Percentiles rank a stretch among this genome's conserved stretches.
phyloP scores from a whole-genome alignment of 2,329 filamentous ascomycete species.

The Cercospora zeina region DNA sequence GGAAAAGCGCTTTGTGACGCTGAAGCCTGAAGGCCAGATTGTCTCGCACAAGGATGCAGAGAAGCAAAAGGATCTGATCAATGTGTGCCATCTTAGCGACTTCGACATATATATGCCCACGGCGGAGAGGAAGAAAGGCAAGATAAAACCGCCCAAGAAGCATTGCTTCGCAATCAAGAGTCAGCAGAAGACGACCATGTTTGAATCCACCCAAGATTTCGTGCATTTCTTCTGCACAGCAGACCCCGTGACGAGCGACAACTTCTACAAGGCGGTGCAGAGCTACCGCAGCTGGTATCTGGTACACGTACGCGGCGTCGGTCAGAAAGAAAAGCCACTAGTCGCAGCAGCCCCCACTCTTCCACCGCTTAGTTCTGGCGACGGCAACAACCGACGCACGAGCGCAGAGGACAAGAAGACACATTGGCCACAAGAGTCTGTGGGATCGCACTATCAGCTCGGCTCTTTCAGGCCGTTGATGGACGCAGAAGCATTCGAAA shows the following conservation, averaged over 20 bases:
- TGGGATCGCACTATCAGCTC: slow-evolving; percentile 59
- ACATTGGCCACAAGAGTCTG: slow-evolving; percentile 38
- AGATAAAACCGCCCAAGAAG: slow-evolving; percentile 80
- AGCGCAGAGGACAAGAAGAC: slow-evolving; percentile 30
- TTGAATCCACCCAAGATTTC: slow-evolving; percentile 78
- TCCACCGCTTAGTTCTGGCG: slow-evolving; percentile 36
- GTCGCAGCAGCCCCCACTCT: slow-evolving; percentile 24
- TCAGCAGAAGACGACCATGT: slow-evolving; percentile 83
- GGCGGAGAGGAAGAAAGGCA: slow-evolving; percentile 64
- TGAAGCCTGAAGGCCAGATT: slow-evolving; percentile 72
- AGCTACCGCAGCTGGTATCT: slow-evolving; percentile 91
- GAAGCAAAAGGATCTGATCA: slow-evolving; percentile 64
- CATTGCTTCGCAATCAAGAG: slow-evolving; percentile 87
- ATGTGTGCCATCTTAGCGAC: slow-evolving; percentile 82
- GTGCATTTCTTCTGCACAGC: slow-evolving; percentile 90
- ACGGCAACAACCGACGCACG: slow-evolving; percentile 32
- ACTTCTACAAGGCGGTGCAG: slow-evolving; percentile 72
- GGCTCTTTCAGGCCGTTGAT: slow-evolving; percentile 69
- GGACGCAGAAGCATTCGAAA: slow-evolving; percentile 60
- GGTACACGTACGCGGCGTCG: slow-evolving; percentile 67
- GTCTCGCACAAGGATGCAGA: slow-evolving; percentile 69
- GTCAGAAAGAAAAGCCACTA: slow-evolving; percentile 41
- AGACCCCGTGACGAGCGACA: slow-evolving; percentile 64
- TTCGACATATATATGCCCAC: slow-evolving; percentile 87
- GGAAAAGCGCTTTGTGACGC: slow-evolving; percentile 78